phyloP scores from a whole-genome alignment of 331 rosid genomes.

The Malus hybrid region DNA sequence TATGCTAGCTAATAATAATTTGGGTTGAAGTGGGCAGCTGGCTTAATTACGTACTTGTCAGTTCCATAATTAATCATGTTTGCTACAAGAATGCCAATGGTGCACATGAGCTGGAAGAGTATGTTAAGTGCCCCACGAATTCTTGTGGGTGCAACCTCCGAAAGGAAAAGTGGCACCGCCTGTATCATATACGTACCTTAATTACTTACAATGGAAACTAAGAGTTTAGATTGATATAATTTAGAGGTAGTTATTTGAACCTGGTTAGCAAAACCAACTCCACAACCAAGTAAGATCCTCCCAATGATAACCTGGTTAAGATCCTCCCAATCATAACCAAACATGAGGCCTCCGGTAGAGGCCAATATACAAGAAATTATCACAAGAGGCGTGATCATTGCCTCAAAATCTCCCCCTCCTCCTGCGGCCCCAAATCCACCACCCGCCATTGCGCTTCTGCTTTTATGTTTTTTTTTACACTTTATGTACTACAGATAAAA shows the following conservation, averaged over 20 bases:
- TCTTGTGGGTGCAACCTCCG: conserved; percentile 32
- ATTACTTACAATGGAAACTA: background rate
- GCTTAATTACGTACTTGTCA: background rate
- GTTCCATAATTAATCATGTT: conserved; percentile 23
- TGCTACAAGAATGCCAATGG: conserved; percentile 21
- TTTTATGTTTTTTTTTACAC: no score
- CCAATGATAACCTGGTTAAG: conserved; percentile 44
- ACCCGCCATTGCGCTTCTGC: background rate
- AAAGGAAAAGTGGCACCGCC: conserved; percentile 31
- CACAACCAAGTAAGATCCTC: conserved; percentile 52
- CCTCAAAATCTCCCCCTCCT: background rate
- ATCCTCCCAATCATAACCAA: conserved; percentile 41
- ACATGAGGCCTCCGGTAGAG: conserved; percentile 22
- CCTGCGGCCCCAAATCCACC: background rate
- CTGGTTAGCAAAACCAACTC: conserved; percentile 79
- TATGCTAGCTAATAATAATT: background rate
- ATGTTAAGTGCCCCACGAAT: conserved; percentile 26
- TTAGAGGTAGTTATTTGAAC: background rate
- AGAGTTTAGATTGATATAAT: background rate
- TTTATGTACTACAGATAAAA: no score
- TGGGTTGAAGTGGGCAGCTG: no score
- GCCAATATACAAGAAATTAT: conserved; percentile 20
- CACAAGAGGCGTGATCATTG: conserved; percentile 18
- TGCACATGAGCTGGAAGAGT: conserved; percentile 19
- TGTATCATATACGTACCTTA: background rate